These are phyloP conservation scores for Gautieria morchelliformis DNA, from an alignment of 768 basidiomycete species.

Conservation along the genomic window DNA sequence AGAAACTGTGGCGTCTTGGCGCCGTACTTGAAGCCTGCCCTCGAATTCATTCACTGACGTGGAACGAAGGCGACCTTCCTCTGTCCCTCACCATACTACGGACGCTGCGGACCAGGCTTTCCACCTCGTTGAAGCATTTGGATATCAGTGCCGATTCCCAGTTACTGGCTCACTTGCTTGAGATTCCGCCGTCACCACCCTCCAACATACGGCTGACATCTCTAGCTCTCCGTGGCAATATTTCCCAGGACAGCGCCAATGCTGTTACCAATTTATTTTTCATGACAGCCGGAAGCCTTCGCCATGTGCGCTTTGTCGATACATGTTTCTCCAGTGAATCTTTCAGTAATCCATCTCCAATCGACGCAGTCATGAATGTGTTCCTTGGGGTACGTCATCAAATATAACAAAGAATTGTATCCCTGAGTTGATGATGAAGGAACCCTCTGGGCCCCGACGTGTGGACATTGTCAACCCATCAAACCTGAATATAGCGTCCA, in stretches of 20 bases:
- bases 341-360: no score
- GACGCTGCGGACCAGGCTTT: neutral
- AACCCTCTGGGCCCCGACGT: neutral
- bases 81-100: neutral
- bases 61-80: conserved; percentile 1
- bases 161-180: neutral
- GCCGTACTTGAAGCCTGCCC: neutral
- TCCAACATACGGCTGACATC: neutral
- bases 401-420: neutral
- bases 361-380: no score
- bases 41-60: neutral
- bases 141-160: neutral
- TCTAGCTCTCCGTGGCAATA: neutral
- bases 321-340: neutral
- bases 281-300: neutral
- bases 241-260: neutral
- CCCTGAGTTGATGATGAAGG: neutral
- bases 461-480: neutral
- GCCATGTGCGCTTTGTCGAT: neutral
- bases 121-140: neutral
- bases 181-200: neutral
- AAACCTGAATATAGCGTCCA: neutral
- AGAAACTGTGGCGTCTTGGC: neutral
- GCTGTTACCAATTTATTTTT: neutral
- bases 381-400: neutral